phyloP scores from a whole-genome alignment of 768 basidiomycete species.

The Chlorophyllum brunneum region DNA sequence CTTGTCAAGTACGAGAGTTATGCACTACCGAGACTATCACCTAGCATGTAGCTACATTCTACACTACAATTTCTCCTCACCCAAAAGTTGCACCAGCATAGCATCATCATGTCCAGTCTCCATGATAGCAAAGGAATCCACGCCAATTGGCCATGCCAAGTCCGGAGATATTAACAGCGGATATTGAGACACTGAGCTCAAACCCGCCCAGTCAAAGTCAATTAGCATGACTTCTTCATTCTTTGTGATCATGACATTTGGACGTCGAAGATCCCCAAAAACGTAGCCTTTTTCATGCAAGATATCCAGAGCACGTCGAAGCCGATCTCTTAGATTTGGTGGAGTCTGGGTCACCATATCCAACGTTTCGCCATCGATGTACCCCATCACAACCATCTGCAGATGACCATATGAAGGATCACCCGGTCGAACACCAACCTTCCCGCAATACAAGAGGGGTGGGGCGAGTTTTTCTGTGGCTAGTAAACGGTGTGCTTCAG shows the following conservation, averaged over 20 bases:
- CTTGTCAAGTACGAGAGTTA: too few relatives aligned
- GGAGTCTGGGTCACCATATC: background rate
- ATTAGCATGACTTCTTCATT: constrained; percentile 1
- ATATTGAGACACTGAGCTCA: too few relatives aligned
- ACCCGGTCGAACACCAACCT: background rate
- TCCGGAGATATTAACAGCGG: too few relatives aligned
- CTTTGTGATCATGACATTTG: constrained; percentile 9
- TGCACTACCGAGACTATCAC: too few relatives aligned
- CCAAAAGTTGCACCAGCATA: too few relatives aligned
- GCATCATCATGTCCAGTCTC: too few relatives aligned
- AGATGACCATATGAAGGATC: background rate
- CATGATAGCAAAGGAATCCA: too few relatives aligned
- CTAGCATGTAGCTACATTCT: too few relatives aligned
- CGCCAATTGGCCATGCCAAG: too few relatives aligned
- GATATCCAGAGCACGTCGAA: background rate
- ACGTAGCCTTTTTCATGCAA: constrained; percentile 2
- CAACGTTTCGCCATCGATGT: background rate
- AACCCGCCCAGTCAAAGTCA: constrained; percentile 16
- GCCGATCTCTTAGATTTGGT: background rate
- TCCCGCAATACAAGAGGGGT: background rate
- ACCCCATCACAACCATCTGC: constrained; percentile 1
- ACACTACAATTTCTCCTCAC: too few relatives aligned
- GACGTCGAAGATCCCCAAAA: constrained; percentile 13
- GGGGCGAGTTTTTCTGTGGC: background rate
- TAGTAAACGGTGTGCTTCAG: constrained; percentile 5